A percentile compares a stretch with the other conserved stretches of the same genome.
These are phyloP conservation scores for Plasmodium blacklocki DNA, from an alignment of 169 alveolate genomes.

Conservation along the genomic window DNA sequence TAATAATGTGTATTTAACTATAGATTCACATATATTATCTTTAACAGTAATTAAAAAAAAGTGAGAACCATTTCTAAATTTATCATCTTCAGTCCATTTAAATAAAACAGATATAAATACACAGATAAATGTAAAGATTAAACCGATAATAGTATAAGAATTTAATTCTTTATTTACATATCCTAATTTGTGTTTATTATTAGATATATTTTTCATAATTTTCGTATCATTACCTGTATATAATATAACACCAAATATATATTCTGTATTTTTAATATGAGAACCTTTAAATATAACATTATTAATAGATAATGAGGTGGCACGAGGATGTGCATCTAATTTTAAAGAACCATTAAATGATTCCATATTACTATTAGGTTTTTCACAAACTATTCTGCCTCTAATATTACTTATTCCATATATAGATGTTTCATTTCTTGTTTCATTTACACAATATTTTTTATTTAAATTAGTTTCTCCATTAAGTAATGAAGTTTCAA, in stretches of 20 bases:
- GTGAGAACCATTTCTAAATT: slow-evolving; percentile 47
- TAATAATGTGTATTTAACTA: slow-evolving; percentile 47
- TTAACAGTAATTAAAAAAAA: slow-evolving; percentile 46
- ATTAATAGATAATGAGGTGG: slow-evolving; percentile 79
- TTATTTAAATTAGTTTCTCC: slow-evolving; percentile 83
- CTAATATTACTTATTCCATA: slow-evolving; percentile 79
- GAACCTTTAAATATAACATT: slow-evolving; percentile 86
- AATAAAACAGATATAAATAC: slow-evolving; percentile 71
- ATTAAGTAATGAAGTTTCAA: slow-evolving; percentile 82
- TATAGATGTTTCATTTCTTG: slow-evolving; percentile 83
- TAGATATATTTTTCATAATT: slow-evolving; percentile 80
- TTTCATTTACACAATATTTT: slow-evolving; percentile 82
- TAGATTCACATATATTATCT: slow-evolving; percentile 58
- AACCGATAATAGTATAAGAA: slow-evolving; percentile 74
- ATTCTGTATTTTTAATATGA: slow-evolving; percentile 82
- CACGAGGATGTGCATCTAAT: slow-evolving; percentile 86
- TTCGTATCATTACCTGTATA: slow-evolving; percentile 87
- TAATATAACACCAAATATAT: slow-evolving; percentile 84
- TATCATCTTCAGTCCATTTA: slow-evolving; percentile 77
- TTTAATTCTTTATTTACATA: slow-evolving; percentile 80
- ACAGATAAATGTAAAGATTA: slow-evolving; percentile 41
- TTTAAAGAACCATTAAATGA: slow-evolving; percentile 83
- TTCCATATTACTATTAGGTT: slow-evolving; percentile 84
- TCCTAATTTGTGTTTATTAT: slow-evolving; percentile 78
- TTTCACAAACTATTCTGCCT: slow-evolving; percentile 85